These are phyloP conservation scores for Shiraia bambusicola DNA, from an alignment of 2,329 filamentous ascomycete genomes.

Conservation along the genomic window DNA sequence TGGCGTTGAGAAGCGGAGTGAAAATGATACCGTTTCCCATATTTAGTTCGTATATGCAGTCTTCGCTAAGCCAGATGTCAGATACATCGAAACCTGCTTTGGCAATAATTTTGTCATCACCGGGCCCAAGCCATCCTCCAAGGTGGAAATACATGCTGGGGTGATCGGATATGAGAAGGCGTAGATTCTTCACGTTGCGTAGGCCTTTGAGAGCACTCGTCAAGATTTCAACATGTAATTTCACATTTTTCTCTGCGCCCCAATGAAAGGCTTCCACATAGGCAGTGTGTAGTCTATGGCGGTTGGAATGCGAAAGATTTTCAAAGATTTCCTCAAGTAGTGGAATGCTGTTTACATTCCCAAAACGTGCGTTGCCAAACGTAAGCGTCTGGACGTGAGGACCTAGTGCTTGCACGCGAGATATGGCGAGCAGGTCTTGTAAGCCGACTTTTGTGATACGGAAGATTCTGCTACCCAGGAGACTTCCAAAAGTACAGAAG, in stretches of 20 bases:
- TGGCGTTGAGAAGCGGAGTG: too few relatives aligned
- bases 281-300: too few relatives aligned
- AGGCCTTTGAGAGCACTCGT: too few relatives aligned
- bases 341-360: background rate
- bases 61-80: too few relatives aligned
- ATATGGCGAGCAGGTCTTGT: slow-evolving; percentile 3
- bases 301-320: too few relatives aligned
- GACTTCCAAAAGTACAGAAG: background rate
- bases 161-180: background rate
- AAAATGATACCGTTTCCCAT: too few relatives aligned
- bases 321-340: too few relatives aligned
- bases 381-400: slow-evolving; percentile 5
- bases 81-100: too few relatives aligned
- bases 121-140: background rate
- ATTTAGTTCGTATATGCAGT: too few relatives aligned
- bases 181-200: background rate
- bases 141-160: background rate
- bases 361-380: slow-evolving; percentile 3
- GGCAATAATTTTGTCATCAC: background rate
- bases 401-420: background rate
- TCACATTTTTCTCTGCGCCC: too few relatives aligned
- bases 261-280: too few relatives aligned
- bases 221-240: too few relatives aligned
- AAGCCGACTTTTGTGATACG: slow-evolving; percentile 3
- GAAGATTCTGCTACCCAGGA: slow-evolving; percentile 2